Conservation (phyloP, 2,329 filamentous ascomycete genomes). For the Penicillium sp. region DNA sequence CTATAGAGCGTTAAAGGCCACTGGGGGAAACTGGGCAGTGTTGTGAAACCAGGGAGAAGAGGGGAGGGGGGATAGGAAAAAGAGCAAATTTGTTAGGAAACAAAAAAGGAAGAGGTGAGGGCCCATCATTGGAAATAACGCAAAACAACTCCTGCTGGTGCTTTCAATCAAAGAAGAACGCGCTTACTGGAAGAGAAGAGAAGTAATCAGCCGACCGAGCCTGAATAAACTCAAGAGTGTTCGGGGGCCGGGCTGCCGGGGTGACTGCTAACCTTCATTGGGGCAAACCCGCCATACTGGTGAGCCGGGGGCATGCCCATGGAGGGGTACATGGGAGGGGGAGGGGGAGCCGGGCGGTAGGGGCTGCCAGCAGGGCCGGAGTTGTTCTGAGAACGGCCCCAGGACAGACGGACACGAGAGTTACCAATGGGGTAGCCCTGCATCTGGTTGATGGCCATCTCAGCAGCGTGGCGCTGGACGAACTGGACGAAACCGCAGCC, state of each 20-base stretch:
- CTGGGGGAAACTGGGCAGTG: slow-evolving; percentile 1
- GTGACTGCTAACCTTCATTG: slow-evolving; percentile 65
- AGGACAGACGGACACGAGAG: slow-evolving; percentile 94
- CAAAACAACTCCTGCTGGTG: slow-evolving; percentile 52
- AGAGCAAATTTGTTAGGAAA: slow-evolving; percentile 45
- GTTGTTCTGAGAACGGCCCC: slow-evolving; percentile 99
- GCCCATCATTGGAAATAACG: slow-evolving; percentile 51
- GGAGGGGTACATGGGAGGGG: slow-evolving; percentile 73
- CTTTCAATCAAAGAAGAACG: slow-evolving; percentile 47
- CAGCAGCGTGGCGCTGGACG: slow-evolving; percentile 95
- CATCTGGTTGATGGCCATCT: slow-evolving; percentile 99
- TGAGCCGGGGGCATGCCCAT: slow-evolving; percentile 71
- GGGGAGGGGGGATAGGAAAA: slow-evolving; percentile 20
- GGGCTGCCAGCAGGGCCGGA: slow-evolving; percentile 94
- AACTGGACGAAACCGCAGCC: slow-evolving; percentile 99
- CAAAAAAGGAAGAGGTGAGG: slow-evolving; percentile 37
- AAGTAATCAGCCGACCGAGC: slow-evolving; percentile 37
- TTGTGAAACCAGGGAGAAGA: slow-evolving; percentile 6
- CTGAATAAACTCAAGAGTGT: slow-evolving; percentile 35
- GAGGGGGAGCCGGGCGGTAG: slow-evolving; percentile 85
- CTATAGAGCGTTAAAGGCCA: slow-evolving; percentile 46
- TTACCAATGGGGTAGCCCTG: slow-evolving; percentile 99
- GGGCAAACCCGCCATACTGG: slow-evolving; percentile 68
- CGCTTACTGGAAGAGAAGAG: slow-evolving; percentile 41
- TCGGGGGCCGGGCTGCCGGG: slow-evolving; percentile 38